Conservation (phyloP, 2,329 filamentous ascomycete species). For the Fusarium albidum region DNA sequence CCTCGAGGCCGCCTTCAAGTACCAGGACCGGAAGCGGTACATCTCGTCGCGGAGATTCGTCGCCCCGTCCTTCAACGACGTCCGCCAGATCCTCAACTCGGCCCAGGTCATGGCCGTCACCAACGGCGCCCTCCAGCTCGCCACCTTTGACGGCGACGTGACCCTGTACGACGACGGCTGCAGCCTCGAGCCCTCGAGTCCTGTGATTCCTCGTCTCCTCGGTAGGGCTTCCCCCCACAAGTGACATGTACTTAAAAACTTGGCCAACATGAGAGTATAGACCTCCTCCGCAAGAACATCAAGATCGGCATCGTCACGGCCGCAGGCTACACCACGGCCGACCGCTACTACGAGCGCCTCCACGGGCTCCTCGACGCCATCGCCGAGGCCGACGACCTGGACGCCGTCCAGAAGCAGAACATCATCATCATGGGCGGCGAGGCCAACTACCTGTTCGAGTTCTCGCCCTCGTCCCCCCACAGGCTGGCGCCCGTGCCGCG, state of each 20-base stretch:
- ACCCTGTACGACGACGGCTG: slow-evolving; percentile 94
- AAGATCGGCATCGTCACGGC: slow-evolving; percentile 96
- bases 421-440: slow-evolving; percentile 95
- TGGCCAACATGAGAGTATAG: slow-evolving; percentile 41
- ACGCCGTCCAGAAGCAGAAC: slow-evolving; percentile 74
- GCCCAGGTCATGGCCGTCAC: slow-evolving; percentile 94
- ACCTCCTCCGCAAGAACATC: slow-evolving; percentile 79
- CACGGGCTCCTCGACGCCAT: slow-evolving; percentile 88
- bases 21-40: slow-evolving; percentile 84
- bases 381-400: slow-evolving; percentile 64
- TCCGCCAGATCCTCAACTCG: slow-evolving; percentile 91
- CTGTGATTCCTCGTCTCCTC: slow-evolving; percentile 74
- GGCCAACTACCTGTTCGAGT: slow-evolving; percentile 93
- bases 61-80: slow-evolving; percentile 95
- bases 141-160: slow-evolving; percentile 98
- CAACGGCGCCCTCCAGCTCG: slow-evolving; percentile 77
- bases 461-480: slow-evolving; percentile 68
- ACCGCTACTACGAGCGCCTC: slow-evolving; percentile 85
- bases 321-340: slow-evolving; percentile 89
- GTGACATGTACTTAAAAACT: not conserved
- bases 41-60: slow-evolving; percentile 95
- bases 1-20: slow-evolving; percentile 88
- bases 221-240: slow-evolving; percentile 42
- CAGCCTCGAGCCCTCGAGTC: slow-evolving; percentile 76
- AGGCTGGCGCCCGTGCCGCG: slow-evolving; percentile 74